phyloP scores from a whole-genome alignment of 176 grass and related monocot species.

The Phyllostachys edulis region DNA sequence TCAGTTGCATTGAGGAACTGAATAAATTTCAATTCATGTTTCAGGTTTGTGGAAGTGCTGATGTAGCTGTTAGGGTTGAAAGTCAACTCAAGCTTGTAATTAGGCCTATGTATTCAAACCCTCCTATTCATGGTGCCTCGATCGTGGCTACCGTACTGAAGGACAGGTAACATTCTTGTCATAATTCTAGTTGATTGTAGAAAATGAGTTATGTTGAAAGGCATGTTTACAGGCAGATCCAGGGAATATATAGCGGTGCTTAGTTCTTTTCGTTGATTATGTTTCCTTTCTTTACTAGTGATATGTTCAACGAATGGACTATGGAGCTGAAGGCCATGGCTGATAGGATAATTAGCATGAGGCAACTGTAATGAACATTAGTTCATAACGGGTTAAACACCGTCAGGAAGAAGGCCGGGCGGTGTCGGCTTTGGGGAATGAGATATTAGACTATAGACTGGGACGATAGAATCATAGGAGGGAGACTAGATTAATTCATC shows the following conservation, averaged over 20 bases:
- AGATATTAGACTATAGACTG: too few relatives aligned
- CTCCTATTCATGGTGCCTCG: slow-evolving; percentile 93
- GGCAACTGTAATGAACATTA: too few relatives aligned
- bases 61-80: slow-evolving; percentile 83
- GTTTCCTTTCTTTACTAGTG: slow-evolving; percentile 45
- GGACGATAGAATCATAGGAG: too few relatives aligned
- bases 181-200: not conserved
- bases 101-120: slow-evolving; percentile 98
- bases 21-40: slow-evolving; percentile 33
- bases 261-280: slow-evolving; percentile 28
- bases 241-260: not conserved
- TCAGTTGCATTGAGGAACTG: too few relatives aligned
- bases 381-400: too few relatives aligned
- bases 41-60: slow-evolving; percentile 81
- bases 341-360: slow-evolving; percentile 94
- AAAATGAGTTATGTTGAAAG: not conserved
- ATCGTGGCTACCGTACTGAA: slow-evolving; percentile 93
- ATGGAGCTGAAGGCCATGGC: slow-evolving; percentile 95
- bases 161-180: slow-evolving; percentile 56
- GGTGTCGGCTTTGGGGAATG: too few relatives aligned
- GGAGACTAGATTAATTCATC: too few relatives aligned
- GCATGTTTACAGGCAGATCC: not conserved
- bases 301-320: slow-evolving; percentile 89
- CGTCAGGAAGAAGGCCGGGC: too few relatives aligned
- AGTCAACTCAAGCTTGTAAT: slow-evolving; percentile 99